Percentiles rank a stretch among this genome's conserved stretches.
These are phyloP conservation scores for Nemania serpens DNA, from an alignment of 2,329 filamentous ascomycete species.

Conservation along the genomic window DNA sequence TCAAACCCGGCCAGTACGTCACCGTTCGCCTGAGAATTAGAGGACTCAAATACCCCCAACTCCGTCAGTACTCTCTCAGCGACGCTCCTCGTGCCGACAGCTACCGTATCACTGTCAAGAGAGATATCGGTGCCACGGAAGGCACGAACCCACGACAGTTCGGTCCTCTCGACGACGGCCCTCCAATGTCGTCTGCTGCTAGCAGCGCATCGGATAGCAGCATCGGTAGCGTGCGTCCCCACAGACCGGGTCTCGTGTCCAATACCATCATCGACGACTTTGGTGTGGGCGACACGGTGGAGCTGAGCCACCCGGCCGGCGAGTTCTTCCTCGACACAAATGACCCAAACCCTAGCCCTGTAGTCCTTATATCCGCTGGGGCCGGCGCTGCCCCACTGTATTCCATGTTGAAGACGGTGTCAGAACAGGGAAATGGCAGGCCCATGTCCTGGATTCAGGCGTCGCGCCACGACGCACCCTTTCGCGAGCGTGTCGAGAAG, in stretches of 20 bases:
- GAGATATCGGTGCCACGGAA: conserved; percentile 58
- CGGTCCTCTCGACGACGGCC: conserved; percentile 26
- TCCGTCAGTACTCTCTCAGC: conserved; percentile 74
- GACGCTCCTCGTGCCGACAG: conserved; percentile 64
- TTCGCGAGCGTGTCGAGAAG: conserved; percentile 55
- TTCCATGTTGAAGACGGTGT: conserved; percentile 62
- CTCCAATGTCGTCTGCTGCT: conserved; percentile 39
- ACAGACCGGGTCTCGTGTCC: conserved; percentile 65
- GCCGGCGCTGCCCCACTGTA: conserved; percentile 64
- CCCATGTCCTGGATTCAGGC: conserved; percentile 65
- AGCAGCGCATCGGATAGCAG: conserved; percentile 41
- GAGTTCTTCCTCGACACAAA: conserved; percentile 61
- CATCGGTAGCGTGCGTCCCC: conserved; percentile 38
- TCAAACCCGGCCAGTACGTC: conserved; percentile 74
- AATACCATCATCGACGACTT: conserved; percentile 69
- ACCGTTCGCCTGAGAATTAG: conserved; percentile 65
- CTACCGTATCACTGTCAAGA: conserved; percentile 75
- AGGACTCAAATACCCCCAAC: conserved; percentile 62
- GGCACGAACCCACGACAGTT: conserved; percentile 26
- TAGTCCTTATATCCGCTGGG: conserved; percentile 66
- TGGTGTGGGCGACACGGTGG: conserved; percentile 63
- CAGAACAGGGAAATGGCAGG: conserved; percentile 50
- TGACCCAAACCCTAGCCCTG: conserved; percentile 48
- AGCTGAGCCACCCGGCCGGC: conserved; percentile 69
- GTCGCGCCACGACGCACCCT: conserved; percentile 56